Conservation (phyloP, 202 grass and related monocot species). For the Panicum virgatum region DNA sequence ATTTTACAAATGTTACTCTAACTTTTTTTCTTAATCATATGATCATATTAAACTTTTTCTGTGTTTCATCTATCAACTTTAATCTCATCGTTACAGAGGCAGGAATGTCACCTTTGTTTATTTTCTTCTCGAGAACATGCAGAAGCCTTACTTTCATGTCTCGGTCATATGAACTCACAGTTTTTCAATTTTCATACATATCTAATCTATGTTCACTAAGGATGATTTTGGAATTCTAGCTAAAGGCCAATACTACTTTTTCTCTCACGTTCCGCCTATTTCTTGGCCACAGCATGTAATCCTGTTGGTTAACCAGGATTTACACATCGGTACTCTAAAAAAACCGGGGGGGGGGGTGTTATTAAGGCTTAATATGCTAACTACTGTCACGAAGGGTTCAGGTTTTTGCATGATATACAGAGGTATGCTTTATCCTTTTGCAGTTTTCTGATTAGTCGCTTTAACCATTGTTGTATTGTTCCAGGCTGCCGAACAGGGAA, state of each 20-base stretch:
- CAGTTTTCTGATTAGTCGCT: neutral
- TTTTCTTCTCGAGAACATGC: neutral
- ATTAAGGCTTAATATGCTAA: neutral
- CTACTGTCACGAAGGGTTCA: neutral
- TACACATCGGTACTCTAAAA: neutral
- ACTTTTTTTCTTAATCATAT: constrained; percentile 1
- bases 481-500: constrained; percentile 49
- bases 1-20: neutral
- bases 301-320: neutral
- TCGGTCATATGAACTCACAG: neutral
- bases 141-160: neutral
- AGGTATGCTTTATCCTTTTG: neutral
- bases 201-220: neutral
- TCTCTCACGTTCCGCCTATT: neutral
- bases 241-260: neutral
- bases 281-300: neutral
- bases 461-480: constrained; percentile 31
- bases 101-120: neutral
- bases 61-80: neutral
- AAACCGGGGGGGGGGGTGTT: too few relatives aligned
- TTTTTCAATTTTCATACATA: neutral
- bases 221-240: constrained; percentile 11
- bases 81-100: neutral
- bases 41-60: constrained; percentile 5
- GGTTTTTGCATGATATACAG: neutral